A percentile compares a stretch with the other conserved stretches of the same genome.
These are phyloP conservation scores for Cystofilobasidium ferigula DNA, from an alignment of 768 basidiomycete species.

Conservation along the genomic window DNA sequence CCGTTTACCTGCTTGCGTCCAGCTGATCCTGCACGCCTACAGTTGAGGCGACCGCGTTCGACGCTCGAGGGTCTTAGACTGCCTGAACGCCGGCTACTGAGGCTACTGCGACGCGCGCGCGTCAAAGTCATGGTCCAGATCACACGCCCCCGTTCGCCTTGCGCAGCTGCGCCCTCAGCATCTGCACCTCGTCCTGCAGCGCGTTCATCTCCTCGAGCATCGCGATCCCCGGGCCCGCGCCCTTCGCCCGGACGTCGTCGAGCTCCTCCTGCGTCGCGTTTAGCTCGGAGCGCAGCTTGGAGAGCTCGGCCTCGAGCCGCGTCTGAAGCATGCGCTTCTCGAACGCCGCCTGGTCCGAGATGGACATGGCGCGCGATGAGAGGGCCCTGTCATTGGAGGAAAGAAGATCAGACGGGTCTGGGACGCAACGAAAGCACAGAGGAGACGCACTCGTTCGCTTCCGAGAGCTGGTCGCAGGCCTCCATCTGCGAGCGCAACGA, in stretches of 20 bases:
- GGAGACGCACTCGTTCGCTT: conserved; percentile 52
- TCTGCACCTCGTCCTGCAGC: conserved; percentile 50
- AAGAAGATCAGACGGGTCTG: not conserved
- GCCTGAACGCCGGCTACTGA: too few relatives aligned
- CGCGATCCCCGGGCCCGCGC: conserved; percentile 57
- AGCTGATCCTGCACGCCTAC: too few relatives aligned
- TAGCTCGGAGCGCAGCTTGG: conserved; percentile 56
- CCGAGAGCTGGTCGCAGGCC: conserved; percentile 58
- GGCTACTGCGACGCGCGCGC: too few relatives aligned
- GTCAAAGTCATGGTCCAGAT: too few relatives aligned
- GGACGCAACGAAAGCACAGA: not conserved
- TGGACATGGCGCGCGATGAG: conserved; percentile 56
- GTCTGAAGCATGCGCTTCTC: conserved; percentile 46
- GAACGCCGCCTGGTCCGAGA: conserved; percentile 54
- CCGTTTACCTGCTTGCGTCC: too few relatives aligned
- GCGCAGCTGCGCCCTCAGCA: conserved; percentile 21
- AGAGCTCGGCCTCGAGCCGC: conserved; percentile 39
- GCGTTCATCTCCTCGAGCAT: conserved; percentile 79
- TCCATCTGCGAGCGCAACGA: conserved; percentile 60
- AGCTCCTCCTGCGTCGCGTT: conserved; percentile 52
- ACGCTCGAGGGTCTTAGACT: too few relatives aligned
- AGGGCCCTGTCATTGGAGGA: conserved; percentile 40
- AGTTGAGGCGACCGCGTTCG: too few relatives aligned
- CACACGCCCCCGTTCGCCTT: not conserved
- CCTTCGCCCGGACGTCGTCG: conserved; percentile 38